These are phyloP conservation scores for Aspergillus diversus DNA, from an alignment of 495 filamentous ascomycete species.

Conservation along the genomic window DNA sequence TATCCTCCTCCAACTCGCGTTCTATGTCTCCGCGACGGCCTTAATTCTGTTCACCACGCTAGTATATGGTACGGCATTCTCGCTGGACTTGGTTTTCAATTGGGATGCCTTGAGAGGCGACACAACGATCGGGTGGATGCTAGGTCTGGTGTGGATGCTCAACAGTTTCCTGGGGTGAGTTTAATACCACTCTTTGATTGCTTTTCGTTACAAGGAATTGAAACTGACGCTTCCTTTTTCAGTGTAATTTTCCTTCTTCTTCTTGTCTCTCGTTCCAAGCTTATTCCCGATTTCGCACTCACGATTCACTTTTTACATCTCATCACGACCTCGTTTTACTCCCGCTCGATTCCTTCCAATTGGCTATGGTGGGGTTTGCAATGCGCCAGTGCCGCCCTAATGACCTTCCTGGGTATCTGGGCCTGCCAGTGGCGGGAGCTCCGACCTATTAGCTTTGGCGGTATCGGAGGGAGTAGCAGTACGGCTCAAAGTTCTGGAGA, in stretches of 20 bases:
- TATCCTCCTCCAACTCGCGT: conserved; percentile 77
- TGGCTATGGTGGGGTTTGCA: conserved; percentile 89
- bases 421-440: conserved; percentile 88
- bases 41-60: conserved; percentile 88
- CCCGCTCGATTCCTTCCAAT: conserved; percentile 70
- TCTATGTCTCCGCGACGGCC: conserved; percentile 73
- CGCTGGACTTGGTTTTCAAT: conserved; percentile 70
- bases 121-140: conserved; percentile 88
- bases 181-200: conserved; percentile 2
- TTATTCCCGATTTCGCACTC: conserved; percentile 90
- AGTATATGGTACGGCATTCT: conserved; percentile 76
- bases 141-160: conserved; percentile 85
- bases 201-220: not conserved
- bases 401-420: conserved; percentile 81
- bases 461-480: conserved; percentile 39
- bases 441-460: conserved; percentile 85
- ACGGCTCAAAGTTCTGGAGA: conserved; percentile 23
- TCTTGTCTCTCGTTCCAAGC: conserved; percentile 82
- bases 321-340: conserved; percentile 75
- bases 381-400: conserved; percentile 65
- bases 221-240: conserved; percentile 10
- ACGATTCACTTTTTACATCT: conserved; percentile 88
- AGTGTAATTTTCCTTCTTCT: conserved; percentile 74
- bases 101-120: conserved; percentile 87
- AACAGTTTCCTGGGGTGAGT: conserved; percentile 76